These are phyloP conservation scores for Cyphellophora attinorum DNA, from an alignment of 2,329 filamentous ascomycete genomes.

Conservation along the genomic window DNA sequence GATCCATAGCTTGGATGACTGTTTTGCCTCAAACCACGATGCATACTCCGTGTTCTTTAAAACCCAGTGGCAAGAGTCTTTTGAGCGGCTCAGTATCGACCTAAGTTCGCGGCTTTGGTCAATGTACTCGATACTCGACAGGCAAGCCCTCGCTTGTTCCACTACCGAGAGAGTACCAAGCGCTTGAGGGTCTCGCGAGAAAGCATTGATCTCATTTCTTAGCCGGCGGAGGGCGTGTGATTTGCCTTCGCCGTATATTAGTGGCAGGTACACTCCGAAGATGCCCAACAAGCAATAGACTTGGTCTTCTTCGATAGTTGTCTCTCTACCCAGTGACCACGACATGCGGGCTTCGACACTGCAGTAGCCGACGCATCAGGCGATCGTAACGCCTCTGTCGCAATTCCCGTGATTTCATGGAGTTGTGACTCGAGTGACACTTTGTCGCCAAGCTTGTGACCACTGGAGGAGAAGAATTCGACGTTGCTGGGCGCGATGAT, in stretches of 20 bases:
- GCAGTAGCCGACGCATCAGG: background rate
- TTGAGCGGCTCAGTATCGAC: no score
- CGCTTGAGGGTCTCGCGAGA: no score
- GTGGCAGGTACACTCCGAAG: conserved; percentile 34
- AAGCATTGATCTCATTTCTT: conserved; percentile 15
- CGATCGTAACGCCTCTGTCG: background rate
- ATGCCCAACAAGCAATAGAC: conserved; percentile 37
- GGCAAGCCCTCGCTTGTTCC: no score
- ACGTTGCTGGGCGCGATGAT: conserved; percentile 19
- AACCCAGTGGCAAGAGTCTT: no score
- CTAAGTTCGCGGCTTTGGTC: no score
- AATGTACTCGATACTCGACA: no score
- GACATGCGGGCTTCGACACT: conserved; percentile 10
- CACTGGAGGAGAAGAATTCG: conserved; percentile 14
- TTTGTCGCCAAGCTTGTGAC: conserved; percentile 11
- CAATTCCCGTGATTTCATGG: conserved; percentile 8
- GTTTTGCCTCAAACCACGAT: no score
- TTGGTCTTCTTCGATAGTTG: conserved; percentile 28
- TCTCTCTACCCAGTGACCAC: conserved; percentile 16
- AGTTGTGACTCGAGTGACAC: conserved; percentile 1
- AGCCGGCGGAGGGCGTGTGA: conserved; percentile 19
- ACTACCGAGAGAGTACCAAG: no score
- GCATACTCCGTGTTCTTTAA: no score
- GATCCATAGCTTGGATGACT: no score
- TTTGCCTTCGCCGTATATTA: conserved; percentile 31